A percentile compares a stretch with the other conserved stretches of the same genome.
These are phyloP conservation scores for Periconia sp. DNA, from an alignment of 2,329 filamentous ascomycete species.

Conservation along the genomic window DNA sequence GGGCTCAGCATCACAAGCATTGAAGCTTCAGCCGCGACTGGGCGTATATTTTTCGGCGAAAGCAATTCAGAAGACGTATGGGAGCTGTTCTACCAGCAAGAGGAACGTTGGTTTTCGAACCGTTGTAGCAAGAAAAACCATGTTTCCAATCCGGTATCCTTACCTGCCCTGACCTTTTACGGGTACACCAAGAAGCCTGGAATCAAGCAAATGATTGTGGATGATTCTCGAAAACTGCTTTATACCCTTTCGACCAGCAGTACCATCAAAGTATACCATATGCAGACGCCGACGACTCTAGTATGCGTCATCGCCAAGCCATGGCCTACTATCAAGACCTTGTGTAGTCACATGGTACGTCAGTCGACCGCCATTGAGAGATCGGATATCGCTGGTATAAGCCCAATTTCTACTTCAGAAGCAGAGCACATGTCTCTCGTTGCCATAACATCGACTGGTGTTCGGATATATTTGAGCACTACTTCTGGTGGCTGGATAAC, in stretches of 20 bases:
- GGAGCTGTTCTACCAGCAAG: slow-evolving; percentile 94
- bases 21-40: slow-evolving; percentile 72
- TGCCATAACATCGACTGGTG: slow-evolving; percentile 87
- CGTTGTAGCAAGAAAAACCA: slow-evolving; percentile 88
- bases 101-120: slow-evolving; percentile 94
- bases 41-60: slow-evolving; percentile 91
- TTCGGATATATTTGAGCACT: slow-evolving; percentile 87
- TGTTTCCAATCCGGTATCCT: slow-evolving; percentile 69
- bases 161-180: slow-evolving; percentile 49
- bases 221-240: slow-evolving; percentile 83
- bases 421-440: slow-evolving; percentile 84
- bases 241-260: slow-evolving; percentile 89
- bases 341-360: slow-evolving; percentile 83
- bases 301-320: slow-evolving; percentile 59
- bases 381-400: slow-evolving; percentile 79
- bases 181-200: slow-evolving; percentile 51
- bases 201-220: slow-evolving; percentile 78
- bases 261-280: slow-evolving; percentile 87
- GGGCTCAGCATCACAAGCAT: slow-evolving; percentile 78
- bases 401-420: slow-evolving; percentile 76
- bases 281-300: slow-evolving; percentile 63
- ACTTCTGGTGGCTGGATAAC: slow-evolving; percentile 72
- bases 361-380: slow-evolving; percentile 68
- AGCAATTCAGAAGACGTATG: slow-evolving; percentile 81
- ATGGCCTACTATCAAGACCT: slow-evolving; percentile 57